Base-by-base conservation (phyloP, 2,329 filamentous ascomycete genomes). In the Helicocarpus griseus region DNA sequence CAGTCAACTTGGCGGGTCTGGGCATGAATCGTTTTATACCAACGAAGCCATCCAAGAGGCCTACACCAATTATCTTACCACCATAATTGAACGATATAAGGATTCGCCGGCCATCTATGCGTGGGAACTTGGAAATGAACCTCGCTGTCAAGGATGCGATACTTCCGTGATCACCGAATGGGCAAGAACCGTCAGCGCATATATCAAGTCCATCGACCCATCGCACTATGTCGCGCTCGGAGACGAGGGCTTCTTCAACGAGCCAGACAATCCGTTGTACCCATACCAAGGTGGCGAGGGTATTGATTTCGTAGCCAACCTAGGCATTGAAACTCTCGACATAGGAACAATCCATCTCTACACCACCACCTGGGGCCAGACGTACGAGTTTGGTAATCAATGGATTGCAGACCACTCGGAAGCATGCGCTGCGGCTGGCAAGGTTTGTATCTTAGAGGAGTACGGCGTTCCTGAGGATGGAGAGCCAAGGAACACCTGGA, bases 41-140 rank as follows among this genome's bases (percentile, higher is more conserved):
- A 75, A 77, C 57, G 59, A 69, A 0, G 65, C 66, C 0, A 74
- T 75, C 6, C 79, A 82, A 64, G 60, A 69, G 0, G 76, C 81
- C 51, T 86, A 86, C 63, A 78, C 79, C 58, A 72, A 70, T 45
- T 87, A 86, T 61, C 75, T 86, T 60, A 69, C 76, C 46, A 69
- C 72, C 0, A 73, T 86, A 5, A 75, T 86, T 2, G 76, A 67
- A 19, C 72, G 82, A 9, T 86, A 84, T 67, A 76, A 70, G 43
- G 69, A 73, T 54, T 83, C 79, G 0, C 67, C 77, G 0, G 76
- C 82, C 0, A 74, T 86, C 44, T 79, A 86, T 56, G 80, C 81
- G 0, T 86, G 83, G 83, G 82, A 86, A 59, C 69, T 86, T 1
- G 78, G 73, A 52, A 86, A 86, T 57, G 83, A 86, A 65, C 78